Evolutionary conservation across 441 rosid species (phyloP).

Genomic region (Macaranga tanarius): DNA sequence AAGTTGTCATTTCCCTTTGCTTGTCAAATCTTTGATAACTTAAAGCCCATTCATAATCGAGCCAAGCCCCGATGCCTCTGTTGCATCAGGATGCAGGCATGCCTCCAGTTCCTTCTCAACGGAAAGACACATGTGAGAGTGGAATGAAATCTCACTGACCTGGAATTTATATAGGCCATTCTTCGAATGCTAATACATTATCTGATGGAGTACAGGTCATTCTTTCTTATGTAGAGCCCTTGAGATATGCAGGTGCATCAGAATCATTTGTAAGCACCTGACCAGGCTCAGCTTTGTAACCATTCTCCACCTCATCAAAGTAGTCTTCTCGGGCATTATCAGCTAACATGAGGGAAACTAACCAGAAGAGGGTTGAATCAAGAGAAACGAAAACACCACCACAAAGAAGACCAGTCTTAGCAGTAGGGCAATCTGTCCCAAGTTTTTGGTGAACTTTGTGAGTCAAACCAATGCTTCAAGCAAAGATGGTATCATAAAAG

Average conservation of each 20-base stretch:
- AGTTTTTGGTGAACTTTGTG: slow-evolving; percentile 56
- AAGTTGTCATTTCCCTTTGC: no score
- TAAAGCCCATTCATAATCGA: no score
- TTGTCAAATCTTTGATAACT: no score
- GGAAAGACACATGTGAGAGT: no score
- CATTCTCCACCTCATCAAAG: slow-evolving; percentile 57
- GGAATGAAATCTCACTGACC: no score
- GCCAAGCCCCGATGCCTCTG: no score
- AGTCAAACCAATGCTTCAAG: no score
- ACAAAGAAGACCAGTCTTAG: slow-evolving; percentile 90
- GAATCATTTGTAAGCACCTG: slow-evolving; percentile 14
- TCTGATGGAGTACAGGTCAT: neutral
- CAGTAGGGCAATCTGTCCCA: slow-evolving; percentile 69
- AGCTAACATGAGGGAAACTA: slow-evolving; percentile 82
- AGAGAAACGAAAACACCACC: slow-evolving; percentile 96
- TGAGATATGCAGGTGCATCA: slow-evolving; percentile 15
- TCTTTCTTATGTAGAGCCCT: slow-evolving; percentile 18
- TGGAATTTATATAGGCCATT: no score
- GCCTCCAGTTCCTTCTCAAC: no score
- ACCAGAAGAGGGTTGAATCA: slow-evolving; percentile 89
- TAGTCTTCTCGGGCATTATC: slow-evolving; percentile 90
- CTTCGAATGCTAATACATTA: no score
- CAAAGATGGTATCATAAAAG: no score
- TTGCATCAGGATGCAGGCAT: no score
- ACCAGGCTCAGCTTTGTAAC: slow-evolving; percentile 31